These are phyloP conservation scores for Boletus sp. DNA, from an alignment of 1,284 basidiomycete genomes.

Conservation along the genomic window DNA sequence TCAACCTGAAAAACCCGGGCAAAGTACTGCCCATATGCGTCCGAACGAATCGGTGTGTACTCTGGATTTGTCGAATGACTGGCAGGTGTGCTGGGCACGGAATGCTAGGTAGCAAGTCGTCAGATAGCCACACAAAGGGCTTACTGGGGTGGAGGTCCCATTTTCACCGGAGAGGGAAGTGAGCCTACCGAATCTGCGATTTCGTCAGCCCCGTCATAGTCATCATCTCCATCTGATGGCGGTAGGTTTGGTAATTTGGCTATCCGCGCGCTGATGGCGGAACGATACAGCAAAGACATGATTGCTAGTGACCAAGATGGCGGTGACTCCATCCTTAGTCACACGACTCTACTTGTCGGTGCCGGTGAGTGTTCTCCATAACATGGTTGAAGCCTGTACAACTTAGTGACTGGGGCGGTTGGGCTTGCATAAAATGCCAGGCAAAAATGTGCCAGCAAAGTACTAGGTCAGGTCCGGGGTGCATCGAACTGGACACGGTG, in stretches of 20 bases:
- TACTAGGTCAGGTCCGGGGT: background rate
- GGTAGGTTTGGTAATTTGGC: conserved; percentile 65
- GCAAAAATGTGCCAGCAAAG: background rate
- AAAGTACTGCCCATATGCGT: conserved; percentile 61
- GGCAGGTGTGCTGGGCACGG: conserved; percentile 17
- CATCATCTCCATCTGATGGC: conserved; percentile 46
- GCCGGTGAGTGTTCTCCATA: no score
- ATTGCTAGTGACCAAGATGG: background rate
- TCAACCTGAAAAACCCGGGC: conserved; percentile 74
- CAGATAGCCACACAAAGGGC: no score
- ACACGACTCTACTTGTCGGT: no score
- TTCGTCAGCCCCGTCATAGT: conserved; percentile 59
- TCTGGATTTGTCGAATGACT: conserved; percentile 48
- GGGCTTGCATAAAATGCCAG: background rate
- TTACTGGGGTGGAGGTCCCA: conserved; percentile 64
- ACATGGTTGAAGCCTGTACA: no score
- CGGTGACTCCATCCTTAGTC: background rate
- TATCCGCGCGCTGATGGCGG: conserved; percentile 67
- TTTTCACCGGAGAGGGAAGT: conserved; percentile 53
- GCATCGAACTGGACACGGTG: background rate
- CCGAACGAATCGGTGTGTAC: conserved; percentile 74
- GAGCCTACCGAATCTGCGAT: conserved; percentile 62
- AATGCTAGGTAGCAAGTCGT: background rate
- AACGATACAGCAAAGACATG: conserved; percentile 75
- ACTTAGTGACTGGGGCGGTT: no score